Evolutionary conservation across 208 protist species (phyloP).

Genomic region (Wallacemonas sp.): DNA sequence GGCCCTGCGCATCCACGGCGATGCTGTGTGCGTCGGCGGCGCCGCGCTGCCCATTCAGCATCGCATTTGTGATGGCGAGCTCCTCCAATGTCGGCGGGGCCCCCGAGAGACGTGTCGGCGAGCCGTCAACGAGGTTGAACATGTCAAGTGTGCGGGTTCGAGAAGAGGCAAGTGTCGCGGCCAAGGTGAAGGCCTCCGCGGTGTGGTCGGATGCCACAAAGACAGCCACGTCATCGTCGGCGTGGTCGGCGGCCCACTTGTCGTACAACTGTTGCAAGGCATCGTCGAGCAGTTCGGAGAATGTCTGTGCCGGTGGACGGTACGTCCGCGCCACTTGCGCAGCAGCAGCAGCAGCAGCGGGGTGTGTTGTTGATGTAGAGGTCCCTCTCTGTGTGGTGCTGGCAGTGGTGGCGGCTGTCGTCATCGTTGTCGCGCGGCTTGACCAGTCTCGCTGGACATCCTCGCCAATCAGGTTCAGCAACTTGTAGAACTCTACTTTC

Average conservation of each 20-base stretch:
- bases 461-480: conserved; percentile 46
- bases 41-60: conserved; percentile 17
- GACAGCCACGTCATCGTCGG: conserved; percentile 16
- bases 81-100: conserved; percentile 71
- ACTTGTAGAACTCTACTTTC: conserved; percentile 41
- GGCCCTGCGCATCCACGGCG: conserved; percentile 42
- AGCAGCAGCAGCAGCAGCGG: background rate
- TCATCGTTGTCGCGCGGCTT: background rate
- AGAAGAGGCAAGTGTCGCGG: conserved; percentile 17
- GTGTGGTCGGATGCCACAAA: conserved; percentile 78
- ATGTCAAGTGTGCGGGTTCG: background rate
- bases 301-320: conserved; percentile 41
- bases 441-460: conserved; percentile 35
- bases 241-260: conserved; percentile 33
- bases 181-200: conserved; percentile 64
- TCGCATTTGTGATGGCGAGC: conserved; percentile 33
- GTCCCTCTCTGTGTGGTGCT: background rate
- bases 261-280: conserved; percentile 72
- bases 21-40: conserved; percentile 21
- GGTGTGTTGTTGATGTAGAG: background rate
- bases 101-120: conserved; percentile 11
- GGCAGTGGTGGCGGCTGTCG: background rate
- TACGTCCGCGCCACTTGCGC: conserved; percentile 8
- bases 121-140: background rate
- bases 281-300: conserved; percentile 58